Conservation (phyloP, 1,284 basidiomycete genomes). For the Peniophora sp. region DNA sequence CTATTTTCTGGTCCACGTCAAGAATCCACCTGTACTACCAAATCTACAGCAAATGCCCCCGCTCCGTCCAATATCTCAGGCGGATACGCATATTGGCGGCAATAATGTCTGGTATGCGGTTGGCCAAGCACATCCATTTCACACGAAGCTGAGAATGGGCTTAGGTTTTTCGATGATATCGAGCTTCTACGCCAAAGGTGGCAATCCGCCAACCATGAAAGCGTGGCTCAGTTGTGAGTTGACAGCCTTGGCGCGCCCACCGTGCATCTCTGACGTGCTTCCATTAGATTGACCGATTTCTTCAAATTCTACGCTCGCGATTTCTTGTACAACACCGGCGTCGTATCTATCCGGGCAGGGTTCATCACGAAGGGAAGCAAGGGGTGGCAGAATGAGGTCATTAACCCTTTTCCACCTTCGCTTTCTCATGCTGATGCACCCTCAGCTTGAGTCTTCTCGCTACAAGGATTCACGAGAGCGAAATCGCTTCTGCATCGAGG, state of each 20-base stretch:
- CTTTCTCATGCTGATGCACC: not conserved
- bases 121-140: not conserved
- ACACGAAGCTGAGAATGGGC: not conserved
- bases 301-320: slow-evolving; percentile 95
- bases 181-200: slow-evolving; percentile 86
- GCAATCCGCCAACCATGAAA: slow-evolving; percentile 90
- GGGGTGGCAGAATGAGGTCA: slow-evolving; percentile 85
- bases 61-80: slow-evolving; percentile 75
- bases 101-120: slow-evolving; percentile 69
- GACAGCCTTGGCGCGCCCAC: not conserved
- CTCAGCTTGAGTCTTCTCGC: slow-evolving; percentile 24
- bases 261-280: not conserved
- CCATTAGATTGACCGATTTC: slow-evolving; percentile 83
- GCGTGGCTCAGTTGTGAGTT: slow-evolving; percentile 84
- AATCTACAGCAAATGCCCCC: slow-evolving; percentile 88
- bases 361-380: slow-evolving; percentile 85
- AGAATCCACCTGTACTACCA: slow-evolving; percentile 88
- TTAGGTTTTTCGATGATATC: slow-evolving; percentile 95
- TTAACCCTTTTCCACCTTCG: not conserved
- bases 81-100: slow-evolving; percentile 80
- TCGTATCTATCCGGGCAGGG: slow-evolving; percentile 87
- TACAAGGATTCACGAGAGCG: slow-evolving; percentile 78
- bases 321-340: slow-evolving; percentile 87
- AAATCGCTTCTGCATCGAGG: slow-evolving; percentile 92
- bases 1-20: slow-evolving; percentile 95